Conservation (phyloP, 129 eudicot species). For the Sambucus nigra region DNA sequence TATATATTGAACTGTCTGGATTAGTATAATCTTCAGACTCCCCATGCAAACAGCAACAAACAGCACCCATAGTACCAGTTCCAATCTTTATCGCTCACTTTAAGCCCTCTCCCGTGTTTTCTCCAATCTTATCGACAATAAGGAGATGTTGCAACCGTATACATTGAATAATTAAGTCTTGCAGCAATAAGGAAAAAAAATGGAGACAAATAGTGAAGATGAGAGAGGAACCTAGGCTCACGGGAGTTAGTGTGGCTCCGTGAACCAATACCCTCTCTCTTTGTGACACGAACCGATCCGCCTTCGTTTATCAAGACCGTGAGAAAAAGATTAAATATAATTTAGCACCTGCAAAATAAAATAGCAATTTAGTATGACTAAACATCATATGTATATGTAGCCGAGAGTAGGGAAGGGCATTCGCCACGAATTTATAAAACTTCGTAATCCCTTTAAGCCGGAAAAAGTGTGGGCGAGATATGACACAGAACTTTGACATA, state of each 20-base stretch:
- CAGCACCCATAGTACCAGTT: conserved; percentile 57
- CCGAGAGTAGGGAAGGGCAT: too few relatives aligned
- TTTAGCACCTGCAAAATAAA: conserved; percentile 23
- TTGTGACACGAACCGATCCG: background rate
- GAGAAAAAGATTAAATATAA: conserved; percentile 15
- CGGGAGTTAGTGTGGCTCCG: conserved; percentile 39
- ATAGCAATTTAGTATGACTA: conserved; percentile 3
- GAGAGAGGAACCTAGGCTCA: conserved; percentile 68
- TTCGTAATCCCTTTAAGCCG: too few relatives aligned
- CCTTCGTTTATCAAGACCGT: background rate
- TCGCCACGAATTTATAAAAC: too few relatives aligned
- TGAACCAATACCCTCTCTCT: conserved; percentile 61
- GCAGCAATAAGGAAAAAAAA: too few relatives aligned
- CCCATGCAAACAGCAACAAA: conserved; percentile 79
- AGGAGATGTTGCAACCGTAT: conserved; percentile 4
- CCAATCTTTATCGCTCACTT: background rate
- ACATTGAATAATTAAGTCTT: background rate
- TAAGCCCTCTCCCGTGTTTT: background rate
- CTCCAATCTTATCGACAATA: conserved; percentile 1
- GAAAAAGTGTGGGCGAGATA: too few relatives aligned
- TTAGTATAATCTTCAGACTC: conserved; percentile 71
- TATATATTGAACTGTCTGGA: conserved; percentile 50
- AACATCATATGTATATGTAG: too few relatives aligned
- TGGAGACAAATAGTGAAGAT: conserved; percentile 1
- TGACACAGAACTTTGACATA: too few relatives aligned